Evolutionary conservation across 345 rosid species (phyloP).

Genomic region (Streptanthus diversifolius): DNA sequence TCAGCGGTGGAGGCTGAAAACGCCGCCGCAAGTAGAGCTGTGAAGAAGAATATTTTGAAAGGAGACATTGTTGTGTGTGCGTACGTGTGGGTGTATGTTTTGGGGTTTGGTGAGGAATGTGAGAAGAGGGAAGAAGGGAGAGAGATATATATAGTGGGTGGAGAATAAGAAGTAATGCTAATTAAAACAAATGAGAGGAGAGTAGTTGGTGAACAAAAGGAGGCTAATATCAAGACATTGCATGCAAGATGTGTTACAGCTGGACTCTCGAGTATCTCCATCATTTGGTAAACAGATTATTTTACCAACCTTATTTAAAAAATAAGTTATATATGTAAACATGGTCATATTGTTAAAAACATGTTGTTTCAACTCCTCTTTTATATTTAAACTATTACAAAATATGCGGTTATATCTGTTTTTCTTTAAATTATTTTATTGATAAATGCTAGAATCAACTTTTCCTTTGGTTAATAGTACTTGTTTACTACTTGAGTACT

Average conservation of each 20-base stretch:
- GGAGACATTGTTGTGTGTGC: slow-evolving; percentile 12
- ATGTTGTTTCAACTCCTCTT: neutral
- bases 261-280: slow-evolving; percentile 16
- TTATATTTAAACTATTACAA: neutral
- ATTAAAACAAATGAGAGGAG: slow-evolving; percentile 12
- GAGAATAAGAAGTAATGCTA: neutral
- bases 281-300: slow-evolving; percentile 21
- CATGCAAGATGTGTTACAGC: slow-evolving; percentile 37
- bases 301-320: neutral
- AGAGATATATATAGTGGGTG: slow-evolving; percentile 22
- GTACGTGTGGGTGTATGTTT: slow-evolving; percentile 19
- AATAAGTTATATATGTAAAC: neutral
- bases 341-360: neutral
- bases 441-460: neutral
- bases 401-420: neutral
- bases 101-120: slow-evolving; percentile 34
- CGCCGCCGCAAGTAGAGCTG: slow-evolving; percentile 22
- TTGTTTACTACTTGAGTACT: neutral
- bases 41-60: slow-evolving; percentile 19
- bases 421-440: neutral
- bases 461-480: neutral
- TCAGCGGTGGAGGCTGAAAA: slow-evolving; percentile 24
- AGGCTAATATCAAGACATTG: slow-evolving; percentile 27
- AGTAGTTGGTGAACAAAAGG: slow-evolving; percentile 34
- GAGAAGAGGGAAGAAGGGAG: slow-evolving; percentile 22